A percentile compares a stretch with the other conserved stretches of the same genome.
Conservation (phyloP, 371 early-diverging fungal species). For the Capillidium heterosporum region DNA sequence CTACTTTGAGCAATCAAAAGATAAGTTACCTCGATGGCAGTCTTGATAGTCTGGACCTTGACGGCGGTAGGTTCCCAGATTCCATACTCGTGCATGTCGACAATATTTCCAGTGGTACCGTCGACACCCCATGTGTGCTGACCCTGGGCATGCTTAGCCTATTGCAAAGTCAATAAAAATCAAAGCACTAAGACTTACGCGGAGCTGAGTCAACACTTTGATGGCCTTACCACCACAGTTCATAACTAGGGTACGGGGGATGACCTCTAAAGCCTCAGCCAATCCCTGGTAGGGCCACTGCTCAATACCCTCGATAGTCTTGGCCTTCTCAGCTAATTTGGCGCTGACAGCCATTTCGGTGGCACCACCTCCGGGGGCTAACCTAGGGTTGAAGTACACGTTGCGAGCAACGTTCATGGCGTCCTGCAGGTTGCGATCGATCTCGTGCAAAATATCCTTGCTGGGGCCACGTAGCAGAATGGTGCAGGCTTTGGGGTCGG, state of each 20-base stretch:
- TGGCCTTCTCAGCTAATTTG: slow-evolving; percentile 72
- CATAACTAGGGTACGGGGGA: slow-evolving; percentile 94
- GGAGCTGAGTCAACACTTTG: slow-evolving; percentile 79
- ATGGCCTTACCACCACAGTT: slow-evolving; percentile 98
- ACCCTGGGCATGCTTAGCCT: slow-evolving; percentile 86
- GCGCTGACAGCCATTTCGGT: slow-evolving; percentile 98
- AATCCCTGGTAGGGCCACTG: slow-evolving; percentile 93
- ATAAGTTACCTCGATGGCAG: slow-evolving; percentile 81
- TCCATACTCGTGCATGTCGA: slow-evolving; percentile 91
- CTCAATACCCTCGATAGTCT: slow-evolving; percentile 74
- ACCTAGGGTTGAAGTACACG: slow-evolving; percentile 80
- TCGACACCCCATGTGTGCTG: slow-evolving; percentile 87
- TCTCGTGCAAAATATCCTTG: slow-evolving; percentile 96
- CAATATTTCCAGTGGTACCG: slow-evolving; percentile 87
- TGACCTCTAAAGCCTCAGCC: slow-evolving; percentile 93
- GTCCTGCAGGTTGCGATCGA: slow-evolving; percentile 99
- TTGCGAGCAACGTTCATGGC: slow-evolving; percentile 98
- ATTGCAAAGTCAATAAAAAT: neutral
- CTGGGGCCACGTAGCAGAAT: slow-evolving; percentile 96
- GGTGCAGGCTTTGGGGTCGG: slow-evolving; percentile 97
- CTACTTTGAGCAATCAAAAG: neutral
- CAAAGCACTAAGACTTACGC: slow-evolving; percentile 19
- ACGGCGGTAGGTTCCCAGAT: slow-evolving; percentile 99
- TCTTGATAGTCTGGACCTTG: slow-evolving; percentile 98
- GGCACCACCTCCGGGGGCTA: slow-evolving; percentile 99